phyloP scores from a whole-genome alignment of 1,284 basidiomycete species.

The Heimioporus retisporus region DNA sequence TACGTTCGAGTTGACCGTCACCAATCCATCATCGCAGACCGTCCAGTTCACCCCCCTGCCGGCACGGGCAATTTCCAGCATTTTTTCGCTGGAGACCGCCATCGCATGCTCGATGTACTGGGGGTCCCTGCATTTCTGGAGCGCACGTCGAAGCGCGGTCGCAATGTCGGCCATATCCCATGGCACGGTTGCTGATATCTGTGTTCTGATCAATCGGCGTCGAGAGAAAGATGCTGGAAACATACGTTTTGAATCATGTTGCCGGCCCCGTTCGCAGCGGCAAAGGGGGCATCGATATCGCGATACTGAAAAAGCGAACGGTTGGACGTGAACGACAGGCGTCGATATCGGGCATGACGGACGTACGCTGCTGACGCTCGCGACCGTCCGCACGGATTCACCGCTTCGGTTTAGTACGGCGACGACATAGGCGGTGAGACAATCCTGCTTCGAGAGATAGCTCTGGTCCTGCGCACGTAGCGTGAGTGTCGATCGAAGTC shows the following conservation, averaged over 20 bases:
- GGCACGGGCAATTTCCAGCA: constrained; percentile 13
- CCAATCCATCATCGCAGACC: constrained; percentile 14
- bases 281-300: constrained; percentile 26
- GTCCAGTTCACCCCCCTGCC: constrained; percentile 21
- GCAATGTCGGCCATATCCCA: constrained; percentile 33
- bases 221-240: neutral
- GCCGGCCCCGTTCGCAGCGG: constrained; percentile 28
- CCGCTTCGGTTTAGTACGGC: constrained; percentile 32
- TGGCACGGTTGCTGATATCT: constrained; percentile 30
- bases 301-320: constrained; percentile 38
- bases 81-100: constrained; percentile 42
- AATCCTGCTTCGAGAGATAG: constrained; percentile 41
- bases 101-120: constrained; percentile 26
- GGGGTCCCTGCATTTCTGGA: constrained; percentile 30
- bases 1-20: constrained; percentile 45
- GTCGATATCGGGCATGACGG: neutral
- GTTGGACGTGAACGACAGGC: neutral
- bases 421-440: constrained; percentile 44
- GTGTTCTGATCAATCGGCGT: neutral
- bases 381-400: constrained; percentile 24
- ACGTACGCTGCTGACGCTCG: constrained; percentile 43
- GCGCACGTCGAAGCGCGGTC: constrained; percentile 35
- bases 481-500: constrained; percentile 28
- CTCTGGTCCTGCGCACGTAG: constrained; percentile 4
- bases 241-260: constrained; percentile 44